Evolutionary conservation across 139 green algal species (phyloP).

Genomic region (Micromonas pusilla): DNA sequence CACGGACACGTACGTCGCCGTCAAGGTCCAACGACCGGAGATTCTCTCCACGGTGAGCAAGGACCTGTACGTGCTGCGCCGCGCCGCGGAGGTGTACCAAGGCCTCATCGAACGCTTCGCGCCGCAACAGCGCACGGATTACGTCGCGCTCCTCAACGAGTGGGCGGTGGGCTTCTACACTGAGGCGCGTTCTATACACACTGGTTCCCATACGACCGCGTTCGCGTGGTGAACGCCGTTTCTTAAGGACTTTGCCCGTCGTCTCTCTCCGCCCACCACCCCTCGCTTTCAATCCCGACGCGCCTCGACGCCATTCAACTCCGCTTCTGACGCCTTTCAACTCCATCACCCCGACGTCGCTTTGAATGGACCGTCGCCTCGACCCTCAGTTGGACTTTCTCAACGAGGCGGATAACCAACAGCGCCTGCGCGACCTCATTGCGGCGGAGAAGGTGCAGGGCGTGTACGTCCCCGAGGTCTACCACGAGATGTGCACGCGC

Average conservation of each 20-base stretch:
- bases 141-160: slow-evolving; percentile 52
- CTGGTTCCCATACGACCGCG: too few species aligned
- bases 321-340: too few species aligned
- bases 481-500: slow-evolving; percentile 31
- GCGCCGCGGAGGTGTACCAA: slow-evolving; percentile 72
- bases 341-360: too few species aligned
- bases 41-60: slow-evolving; percentile 75
- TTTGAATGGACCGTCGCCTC: too few species aligned
- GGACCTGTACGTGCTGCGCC: slow-evolving; percentile 82
- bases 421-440: slow-evolving; percentile 60
- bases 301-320: too few species aligned
- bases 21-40: slow-evolving; percentile 89
- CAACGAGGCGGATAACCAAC: slow-evolving; percentile 73
- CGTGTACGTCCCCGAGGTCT: slow-evolving; percentile 34
- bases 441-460: slow-evolving; percentile 24
- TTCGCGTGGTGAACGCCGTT: too few species aligned
- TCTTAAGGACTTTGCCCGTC: too few species aligned
- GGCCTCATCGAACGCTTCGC: slow-evolving; percentile 64
- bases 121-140: slow-evolving; percentile 73
- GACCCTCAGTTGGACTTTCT: slow-evolving; percentile 90
- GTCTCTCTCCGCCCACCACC: too few species aligned
- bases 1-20: slow-evolving; percentile 76
- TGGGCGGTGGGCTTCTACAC: slow-evolving; percentile 66
- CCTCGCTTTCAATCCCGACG: too few species aligned
- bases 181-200: too few species aligned